Evolutionary conservation across 2,329 filamentous ascomycete genomes (phyloP).

Genomic region (Alternaria longipes): DNA sequence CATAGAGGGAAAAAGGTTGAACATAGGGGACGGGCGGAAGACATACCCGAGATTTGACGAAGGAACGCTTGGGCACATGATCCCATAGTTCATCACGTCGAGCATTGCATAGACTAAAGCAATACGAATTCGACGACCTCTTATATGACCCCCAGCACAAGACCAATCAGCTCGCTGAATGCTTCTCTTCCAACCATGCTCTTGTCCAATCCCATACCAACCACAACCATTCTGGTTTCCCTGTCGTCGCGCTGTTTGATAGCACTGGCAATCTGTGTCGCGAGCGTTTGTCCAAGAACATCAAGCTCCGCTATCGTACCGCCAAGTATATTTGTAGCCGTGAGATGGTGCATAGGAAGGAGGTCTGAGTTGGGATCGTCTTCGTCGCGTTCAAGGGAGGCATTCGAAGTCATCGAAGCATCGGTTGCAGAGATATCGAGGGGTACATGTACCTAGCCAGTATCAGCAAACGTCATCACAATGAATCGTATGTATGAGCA

Average conservation of each 20-base stretch:
- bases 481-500: constrained; percentile 22
- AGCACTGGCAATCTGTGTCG: constrained; percentile 85
- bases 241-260: constrained; percentile 75
- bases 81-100: constrained; percentile 1
- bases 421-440: constrained; percentile 74
- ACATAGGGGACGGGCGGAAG: constrained; percentile 2
- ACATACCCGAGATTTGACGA: constrained; percentile 10
- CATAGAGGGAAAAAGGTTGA: constrained; percentile 4
- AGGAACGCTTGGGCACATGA: constrained; percentile 1
- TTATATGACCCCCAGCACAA: constrained; percentile 53
- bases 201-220: constrained; percentile 66
- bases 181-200: constrained; percentile 59
- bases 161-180: constrained; percentile 55
- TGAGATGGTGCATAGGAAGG: constrained; percentile 82
- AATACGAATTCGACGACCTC: constrained; percentile 2
- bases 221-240: constrained; percentile 66
- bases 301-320: constrained; percentile 82
- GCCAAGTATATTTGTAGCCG: constrained; percentile 85
- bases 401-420: constrained; percentile 62
- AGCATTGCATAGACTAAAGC: constrained; percentile 4
- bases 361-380: constrained; percentile 54
- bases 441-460: constrained; percentile 75
- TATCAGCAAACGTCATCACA: constrained; percentile 11
- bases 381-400: constrained; percentile 58
- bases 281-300: constrained; percentile 85